Base-by-base conservation (phyloP, 2,329 filamentous ascomycete genomes). In the Ilyonectria robusta region DNA sequence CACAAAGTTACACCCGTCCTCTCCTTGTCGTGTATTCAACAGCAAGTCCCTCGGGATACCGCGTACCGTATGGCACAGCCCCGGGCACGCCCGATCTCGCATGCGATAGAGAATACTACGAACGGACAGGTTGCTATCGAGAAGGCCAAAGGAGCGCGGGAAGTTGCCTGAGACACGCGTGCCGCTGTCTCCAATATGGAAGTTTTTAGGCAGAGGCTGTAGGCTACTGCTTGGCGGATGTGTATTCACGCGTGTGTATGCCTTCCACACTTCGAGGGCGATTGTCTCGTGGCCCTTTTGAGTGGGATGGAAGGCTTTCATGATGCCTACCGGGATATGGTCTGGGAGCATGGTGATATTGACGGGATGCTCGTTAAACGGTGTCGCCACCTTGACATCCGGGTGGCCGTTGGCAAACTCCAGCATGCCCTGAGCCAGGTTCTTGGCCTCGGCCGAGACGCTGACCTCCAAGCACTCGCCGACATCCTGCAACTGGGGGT, bases 221-320 rank as follows among this genome's bases (percentile, higher is more conserved):
- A 42, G 37, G 37, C 2, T 21, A 21, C 37, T 15, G 37, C 37
- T 17, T 17, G 37, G 37, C 37, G 7, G 17, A 8, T 19, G 1
- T 1, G 37, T 15, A 7, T 17, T 42, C 37, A 19, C 17, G 37
- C n/a, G 37, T 42, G 17, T 42, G 37, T 42, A 42, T 42, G 37
- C 37, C 15, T 42, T 42, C 37, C 37, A 80, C 7, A 76, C 75
- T n/a, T 17, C 37, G 37, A 19, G 5, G 37, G 15, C 37, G 15
- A 59, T 59, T 4, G 50, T 29, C n/a, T 48, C 31, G n/a, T 60
- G 58, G 17, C 58, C 58, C 31, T 42, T 33, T 17, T 46, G 37
- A 15, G 58, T 60, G 23, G 58, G 58, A 23, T 60, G 58, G 47
- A 60, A 60, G 15, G 53, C 50, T 19, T 60, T 60, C 47, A 60